Conservation (phyloP, 2,329 filamentous ascomycete species). For the Colletotrichum sp. region DNA sequence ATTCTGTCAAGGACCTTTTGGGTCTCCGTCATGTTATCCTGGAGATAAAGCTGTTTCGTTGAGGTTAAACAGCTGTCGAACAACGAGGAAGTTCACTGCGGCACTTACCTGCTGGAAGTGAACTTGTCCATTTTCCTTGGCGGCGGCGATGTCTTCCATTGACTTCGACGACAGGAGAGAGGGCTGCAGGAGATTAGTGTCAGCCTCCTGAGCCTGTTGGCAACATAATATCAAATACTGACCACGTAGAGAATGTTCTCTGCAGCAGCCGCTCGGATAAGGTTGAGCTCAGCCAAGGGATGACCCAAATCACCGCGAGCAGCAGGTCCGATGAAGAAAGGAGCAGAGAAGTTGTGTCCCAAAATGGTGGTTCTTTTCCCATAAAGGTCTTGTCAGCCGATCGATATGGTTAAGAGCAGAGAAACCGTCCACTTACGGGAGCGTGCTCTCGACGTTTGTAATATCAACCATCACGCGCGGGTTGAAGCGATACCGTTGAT, state of each 20-base stretch:
- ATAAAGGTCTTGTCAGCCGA: background rate
- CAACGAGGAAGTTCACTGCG: background rate
- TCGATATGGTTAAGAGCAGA: background rate
- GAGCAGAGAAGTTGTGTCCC: conserved; percentile 57
- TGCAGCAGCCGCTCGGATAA: conserved; percentile 52
- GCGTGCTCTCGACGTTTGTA: conserved; percentile 42
- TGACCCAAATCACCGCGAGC: conserved; percentile 50
- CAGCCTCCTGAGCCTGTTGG: background rate
- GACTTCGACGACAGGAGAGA: conserved; percentile 35
- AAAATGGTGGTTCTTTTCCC: conserved; percentile 50
- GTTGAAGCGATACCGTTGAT: conserved; percentile 50
- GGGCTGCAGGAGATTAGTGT: conserved; percentile 22
- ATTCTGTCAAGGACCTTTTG: conserved; percentile 32
- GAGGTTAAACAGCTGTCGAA: background rate
- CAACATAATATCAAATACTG: background rate
- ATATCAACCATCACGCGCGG: conserved; percentile 58
- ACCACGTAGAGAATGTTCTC: conserved; percentile 55
- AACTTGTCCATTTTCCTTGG: conserved; percentile 39
- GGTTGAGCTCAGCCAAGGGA: conserved; percentile 50
- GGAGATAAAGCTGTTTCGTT: conserved; percentile 28
- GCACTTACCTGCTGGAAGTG: conserved; percentile 37
- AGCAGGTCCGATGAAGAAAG: conserved; percentile 60
- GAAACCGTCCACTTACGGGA: conserved; percentile 30
- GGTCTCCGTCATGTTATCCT: conserved; percentile 37
- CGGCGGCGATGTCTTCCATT: conserved; percentile 42